Conservation (phyloP, 2,329 filamentous ascomycete species). For the Colletotrichum magnum region DNA sequence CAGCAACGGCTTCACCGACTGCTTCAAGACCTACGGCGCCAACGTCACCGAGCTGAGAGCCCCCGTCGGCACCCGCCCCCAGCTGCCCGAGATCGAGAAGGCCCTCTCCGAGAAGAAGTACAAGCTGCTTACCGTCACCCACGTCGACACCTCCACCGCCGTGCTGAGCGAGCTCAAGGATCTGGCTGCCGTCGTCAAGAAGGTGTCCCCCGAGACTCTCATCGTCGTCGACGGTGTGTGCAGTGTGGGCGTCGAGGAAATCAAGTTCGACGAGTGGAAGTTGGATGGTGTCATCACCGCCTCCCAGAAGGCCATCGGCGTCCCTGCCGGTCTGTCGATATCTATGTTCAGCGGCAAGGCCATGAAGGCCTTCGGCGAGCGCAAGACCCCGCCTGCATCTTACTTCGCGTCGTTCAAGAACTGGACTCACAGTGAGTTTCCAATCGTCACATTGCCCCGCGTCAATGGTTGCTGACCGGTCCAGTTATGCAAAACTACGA, state of each 20-base stretch:
- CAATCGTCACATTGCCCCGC: not conserved
- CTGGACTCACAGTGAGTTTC: slow-evolving; percentile 85
- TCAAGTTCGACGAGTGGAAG: slow-evolving; percentile 95
- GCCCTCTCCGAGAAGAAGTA: slow-evolving; percentile 92
- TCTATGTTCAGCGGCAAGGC: slow-evolving; percentile 93
- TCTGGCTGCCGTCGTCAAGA: slow-evolving; percentile 85
- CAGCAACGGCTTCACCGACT: slow-evolving; percentile 93
- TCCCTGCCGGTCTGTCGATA: slow-evolving; percentile 93
- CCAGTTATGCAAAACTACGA: slow-evolving; percentile 99
- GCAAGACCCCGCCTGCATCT: slow-evolving; percentile 85
- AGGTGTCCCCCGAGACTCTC: slow-evolving; percentile 91
- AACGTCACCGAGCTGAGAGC: slow-evolving; percentile 92
- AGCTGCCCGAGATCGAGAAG: slow-evolving; percentile 88
- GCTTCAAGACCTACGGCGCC: slow-evolving; percentile 90
- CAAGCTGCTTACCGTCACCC: slow-evolving; percentile 94
- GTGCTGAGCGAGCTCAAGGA: slow-evolving; percentile 92
- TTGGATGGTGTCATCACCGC: slow-evolving; percentile 94
- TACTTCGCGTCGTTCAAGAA: slow-evolving; percentile 99
- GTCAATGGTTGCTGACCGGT: slow-evolving; percentile 19
- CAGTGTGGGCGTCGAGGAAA: slow-evolving; percentile 96
- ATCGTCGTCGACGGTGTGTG: slow-evolving; percentile 96
- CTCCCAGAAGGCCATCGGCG: slow-evolving; percentile 96
- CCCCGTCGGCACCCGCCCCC: slow-evolving; percentile 88
- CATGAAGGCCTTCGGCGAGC: slow-evolving; percentile 82
- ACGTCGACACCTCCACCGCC: slow-evolving; percentile 97